Evolutionary conservation across 2,329 filamentous ascomycete genomes (phyloP).

Genomic region (Pseudogymnoascus sp.): DNA sequence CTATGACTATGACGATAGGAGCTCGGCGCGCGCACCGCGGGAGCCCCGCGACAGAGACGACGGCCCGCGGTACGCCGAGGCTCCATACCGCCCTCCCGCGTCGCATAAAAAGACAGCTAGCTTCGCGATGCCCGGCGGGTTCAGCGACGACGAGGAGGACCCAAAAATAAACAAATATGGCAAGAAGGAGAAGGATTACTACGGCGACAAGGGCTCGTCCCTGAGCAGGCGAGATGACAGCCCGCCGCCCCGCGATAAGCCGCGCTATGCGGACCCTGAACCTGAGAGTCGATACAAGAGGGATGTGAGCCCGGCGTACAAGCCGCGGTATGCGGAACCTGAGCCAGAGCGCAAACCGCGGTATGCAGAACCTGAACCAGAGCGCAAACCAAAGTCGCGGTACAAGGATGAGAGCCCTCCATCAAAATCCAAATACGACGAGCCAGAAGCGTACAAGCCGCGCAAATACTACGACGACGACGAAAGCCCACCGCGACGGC

Average conservation of each 20-base stretch:
- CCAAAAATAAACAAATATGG: background rate
- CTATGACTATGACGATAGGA: background rate
- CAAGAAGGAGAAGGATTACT: background rate
- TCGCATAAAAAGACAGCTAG: conserved; percentile 6
- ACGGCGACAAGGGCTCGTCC: background rate
- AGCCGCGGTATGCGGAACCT: background rate
- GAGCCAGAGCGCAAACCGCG: background rate
- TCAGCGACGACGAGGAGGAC: background rate
- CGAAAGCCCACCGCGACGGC: background rate
- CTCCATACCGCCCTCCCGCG: background rate
- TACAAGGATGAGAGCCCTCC: background rate
- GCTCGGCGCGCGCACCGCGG: background rate
- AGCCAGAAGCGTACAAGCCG: conserved; percentile 1
- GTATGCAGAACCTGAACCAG: background rate
- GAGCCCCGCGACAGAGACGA: conserved; percentile 9
- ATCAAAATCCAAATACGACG: background rate
- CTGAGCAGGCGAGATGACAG: conserved; percentile 1
- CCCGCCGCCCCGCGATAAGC: conserved; percentile 6
- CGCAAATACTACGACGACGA: conserved; percentile 11
- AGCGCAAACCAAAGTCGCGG: background rate
- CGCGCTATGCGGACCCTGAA: background rate
- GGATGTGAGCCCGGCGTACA: background rate
- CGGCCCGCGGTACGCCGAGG: conserved; percentile 6
- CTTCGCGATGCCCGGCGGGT: conserved; percentile 8
- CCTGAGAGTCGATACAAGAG: conserved; percentile 5